Evolutionary conservation across 1,139 yeast species (phyloP), one percentile per base, ranked within the genome.

Genomic region (Blastobotrys proliferans): DNA sequence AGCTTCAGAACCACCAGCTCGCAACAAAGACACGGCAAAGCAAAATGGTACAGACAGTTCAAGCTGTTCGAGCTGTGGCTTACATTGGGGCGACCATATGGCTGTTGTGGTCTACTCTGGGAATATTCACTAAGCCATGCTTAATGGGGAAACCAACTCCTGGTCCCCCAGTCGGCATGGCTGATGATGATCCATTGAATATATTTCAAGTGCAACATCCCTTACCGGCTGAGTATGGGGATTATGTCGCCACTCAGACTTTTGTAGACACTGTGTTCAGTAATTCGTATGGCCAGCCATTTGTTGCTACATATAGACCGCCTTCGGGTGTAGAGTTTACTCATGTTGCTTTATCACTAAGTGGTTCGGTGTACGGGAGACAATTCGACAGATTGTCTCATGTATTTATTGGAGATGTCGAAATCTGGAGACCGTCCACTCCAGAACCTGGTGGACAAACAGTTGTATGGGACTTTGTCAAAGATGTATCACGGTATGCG

Each of bases 401-500:
- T 56, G 62, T 86, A 21, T 82, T 74, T 55, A 61, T 86, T 21
- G 75, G 76, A 43, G 85, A 81, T 19, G 71, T 74, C 13, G 85
- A 84, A 52, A 63, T 86, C 27, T 86, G 95, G 95, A 72, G 95
- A 61, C 80, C 94, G 0, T 81, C 92, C 2, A 86, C 95, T 1
- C 79, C 85, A 16, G 95, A 86, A 62, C 95, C 95, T 0, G 76
- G 78, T 48, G 71, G 76, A 42, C 62, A 66, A 16, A 56, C 55
- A 20, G 53, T 63, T 2, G 71, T 75, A 2, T 71, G 68, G 53
- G 59, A 65, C 11, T 67, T 73, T 40, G 65, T 70, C 25, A 85
- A 83, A 57, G 95, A 87, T 57, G 75, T 84, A 2, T 72, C 90
- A 4, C 64, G 66, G 4, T 85, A 79, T 56, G 58, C 72, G 10